Conservation (phyloP, 176 grass and related monocot species). For the Oryza meyeriana region DNA sequence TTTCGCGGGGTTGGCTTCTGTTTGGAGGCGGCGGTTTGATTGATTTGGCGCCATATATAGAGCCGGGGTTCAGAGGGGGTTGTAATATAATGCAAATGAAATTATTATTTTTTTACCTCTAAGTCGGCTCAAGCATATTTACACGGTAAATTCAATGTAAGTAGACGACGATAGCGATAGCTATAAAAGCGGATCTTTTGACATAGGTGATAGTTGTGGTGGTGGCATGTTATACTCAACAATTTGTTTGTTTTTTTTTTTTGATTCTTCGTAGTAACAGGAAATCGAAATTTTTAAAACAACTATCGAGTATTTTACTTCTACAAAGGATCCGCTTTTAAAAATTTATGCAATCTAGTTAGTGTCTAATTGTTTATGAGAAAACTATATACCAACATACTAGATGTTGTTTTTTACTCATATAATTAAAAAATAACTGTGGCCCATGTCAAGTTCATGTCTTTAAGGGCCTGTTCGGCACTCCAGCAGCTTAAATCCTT, state of each 20-base stretch:
- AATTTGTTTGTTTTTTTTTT: too few species aligned
- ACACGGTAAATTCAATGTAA: background rate
- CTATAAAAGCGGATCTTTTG: too few species aligned
- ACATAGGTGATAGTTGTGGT: too few species aligned
- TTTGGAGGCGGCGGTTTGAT: background rate
- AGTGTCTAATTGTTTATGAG: too few species aligned
- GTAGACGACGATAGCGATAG: background rate
- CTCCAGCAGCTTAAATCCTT: too few species aligned
- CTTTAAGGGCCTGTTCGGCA: too few species aligned
- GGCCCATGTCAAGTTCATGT: background rate
- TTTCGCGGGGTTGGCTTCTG: background rate
- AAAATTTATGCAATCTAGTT: background rate
- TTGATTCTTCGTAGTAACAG: too few species aligned
- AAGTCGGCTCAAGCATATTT: background rate
- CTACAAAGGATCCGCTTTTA: background rate
- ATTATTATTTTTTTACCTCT: background rate
- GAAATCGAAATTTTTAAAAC: background rate
- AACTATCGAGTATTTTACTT: background rate
- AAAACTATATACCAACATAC: too few species aligned
- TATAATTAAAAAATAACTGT: background rate
- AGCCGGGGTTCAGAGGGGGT: background rate
- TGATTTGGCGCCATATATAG: conserved; percentile 24
- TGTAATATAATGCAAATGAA: background rate
- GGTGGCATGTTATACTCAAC: too few species aligned
- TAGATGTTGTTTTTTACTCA: background rate